Percentiles rank a stretch among this genome's conserved stretches.
These are phyloP conservation scores for Trichoderma arundinaceum DNA, from an alignment of 2,329 filamentous ascomycete genomes.

Conservation along the genomic window DNA sequence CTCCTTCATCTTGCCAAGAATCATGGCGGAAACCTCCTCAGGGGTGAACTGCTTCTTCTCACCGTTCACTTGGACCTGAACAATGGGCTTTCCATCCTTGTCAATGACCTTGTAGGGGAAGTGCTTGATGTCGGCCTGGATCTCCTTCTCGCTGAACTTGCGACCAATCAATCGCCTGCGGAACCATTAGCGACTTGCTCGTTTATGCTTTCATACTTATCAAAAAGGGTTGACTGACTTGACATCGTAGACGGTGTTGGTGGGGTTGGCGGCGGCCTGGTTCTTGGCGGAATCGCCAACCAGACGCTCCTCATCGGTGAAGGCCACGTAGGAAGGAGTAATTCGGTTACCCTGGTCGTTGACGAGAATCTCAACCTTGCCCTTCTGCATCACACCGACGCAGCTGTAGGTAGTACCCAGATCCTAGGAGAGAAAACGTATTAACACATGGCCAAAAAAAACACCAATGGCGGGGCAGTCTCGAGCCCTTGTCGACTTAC, in stretches of 20 bases:
- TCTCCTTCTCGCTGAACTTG: conserved; percentile 82
- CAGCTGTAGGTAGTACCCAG: conserved; percentile 88
- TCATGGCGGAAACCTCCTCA: conserved; percentile 81
- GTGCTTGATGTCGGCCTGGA: conserved; percentile 95
- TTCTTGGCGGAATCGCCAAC: conserved; percentile 98
- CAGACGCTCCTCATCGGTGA: conserved; percentile 94
- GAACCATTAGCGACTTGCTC: not conserved
- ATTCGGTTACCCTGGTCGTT: conserved; percentile 98
- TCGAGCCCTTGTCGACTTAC: conserved; percentile 52
- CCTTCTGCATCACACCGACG: conserved; percentile 94
- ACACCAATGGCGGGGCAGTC: conserved; percentile 4
- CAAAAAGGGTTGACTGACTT: conserved; percentile 68
- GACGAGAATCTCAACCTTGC: conserved; percentile 92
- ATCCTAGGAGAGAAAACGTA: conserved; percentile 55
- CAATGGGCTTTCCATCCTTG: conserved; percentile 87
- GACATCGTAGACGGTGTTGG: conserved; percentile 77
- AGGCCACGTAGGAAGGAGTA: conserved; percentile 92
- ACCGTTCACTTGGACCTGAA: conserved; percentile 74
- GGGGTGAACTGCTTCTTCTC: conserved; percentile 75
- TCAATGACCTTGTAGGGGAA: conserved; percentile 94
- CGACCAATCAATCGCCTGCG: conserved; percentile 80
- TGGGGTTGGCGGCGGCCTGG: conserved; percentile 82
- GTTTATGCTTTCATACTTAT: conserved; percentile 28
- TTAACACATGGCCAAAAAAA: not conserved
- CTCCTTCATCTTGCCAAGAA: conserved; percentile 84